phyloP scores from a whole-genome alignment of 345 rosid species.

The Lumnitzera littorea region DNA sequence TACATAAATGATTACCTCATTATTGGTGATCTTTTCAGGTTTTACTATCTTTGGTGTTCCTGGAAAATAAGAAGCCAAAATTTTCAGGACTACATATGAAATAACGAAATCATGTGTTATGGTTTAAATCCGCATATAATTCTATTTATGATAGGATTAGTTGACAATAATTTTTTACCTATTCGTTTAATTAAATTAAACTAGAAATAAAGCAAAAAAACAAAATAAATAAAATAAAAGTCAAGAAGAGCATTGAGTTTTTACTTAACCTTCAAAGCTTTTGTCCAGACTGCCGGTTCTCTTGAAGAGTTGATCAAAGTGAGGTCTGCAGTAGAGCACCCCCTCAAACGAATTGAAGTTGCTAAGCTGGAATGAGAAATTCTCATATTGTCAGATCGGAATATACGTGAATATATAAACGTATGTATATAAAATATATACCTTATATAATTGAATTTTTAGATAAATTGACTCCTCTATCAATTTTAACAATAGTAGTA shows the following conservation, averaged over 20 bases:
- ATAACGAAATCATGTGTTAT: no score
- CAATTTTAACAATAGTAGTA: no score
- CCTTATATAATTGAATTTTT: no score
- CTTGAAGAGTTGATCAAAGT: constrained; percentile 62
- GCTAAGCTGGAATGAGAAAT: constrained; percentile 32
- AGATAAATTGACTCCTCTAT: no score
- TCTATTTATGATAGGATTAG: no score
- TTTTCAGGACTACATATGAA: neutral
- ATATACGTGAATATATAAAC: neutral
- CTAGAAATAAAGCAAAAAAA: no score
- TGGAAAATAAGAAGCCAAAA: constrained; percentile 6
- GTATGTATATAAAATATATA: no score
- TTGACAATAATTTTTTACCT: no score
- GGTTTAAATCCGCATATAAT: no score
- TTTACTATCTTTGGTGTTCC: constrained; percentile 53
- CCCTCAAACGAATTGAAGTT: constrained; percentile 59
- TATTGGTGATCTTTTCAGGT: constrained; percentile 35
- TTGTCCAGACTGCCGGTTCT: constrained; percentile 56
- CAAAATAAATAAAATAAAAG: no score
- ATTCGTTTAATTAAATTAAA: no score
- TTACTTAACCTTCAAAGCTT: constrained; percentile 52
- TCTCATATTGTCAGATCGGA: no score
- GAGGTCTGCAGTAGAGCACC: constrained; percentile 63
- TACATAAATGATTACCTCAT: constrained; percentile 28
- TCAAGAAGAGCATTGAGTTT: neutral